These are phyloP conservation scores for Graphilbum sp. DNA, from an alignment of 2,329 filamentous ascomycete genomes.

Conservation along the genomic window DNA sequence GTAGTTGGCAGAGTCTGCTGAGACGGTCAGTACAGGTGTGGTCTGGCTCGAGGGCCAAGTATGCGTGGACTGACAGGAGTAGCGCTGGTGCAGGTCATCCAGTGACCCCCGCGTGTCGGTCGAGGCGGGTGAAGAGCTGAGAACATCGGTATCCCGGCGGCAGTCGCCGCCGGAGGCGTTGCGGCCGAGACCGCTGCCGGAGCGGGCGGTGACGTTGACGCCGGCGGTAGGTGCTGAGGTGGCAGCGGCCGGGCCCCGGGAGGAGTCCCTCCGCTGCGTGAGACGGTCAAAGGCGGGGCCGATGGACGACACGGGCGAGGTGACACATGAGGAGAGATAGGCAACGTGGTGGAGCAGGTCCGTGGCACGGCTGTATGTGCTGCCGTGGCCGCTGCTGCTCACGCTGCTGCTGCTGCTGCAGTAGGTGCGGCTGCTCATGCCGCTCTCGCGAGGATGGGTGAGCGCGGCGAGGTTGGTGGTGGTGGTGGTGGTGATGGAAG, in stretches of 20 bases:
- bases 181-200: not conserved
- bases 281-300: too few species aligned
- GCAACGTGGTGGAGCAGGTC: constrained; percentile 39
- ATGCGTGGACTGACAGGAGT: constrained; percentile 1
- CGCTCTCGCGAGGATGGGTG: constrained; percentile 19
- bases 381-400: not conserved
- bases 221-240: not conserved
- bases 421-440: not conserved
- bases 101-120: constrained; percentile 13
- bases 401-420: not conserved
- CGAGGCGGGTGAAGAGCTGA: constrained; percentile 9
- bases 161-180: not conserved
- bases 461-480: constrained; percentile 35
- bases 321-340: constrained; percentile 21
- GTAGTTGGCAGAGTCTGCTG: constrained; percentile 34
- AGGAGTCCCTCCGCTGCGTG: too few species aligned
- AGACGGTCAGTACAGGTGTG: not conserved
- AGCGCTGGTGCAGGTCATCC: constrained; percentile 12
- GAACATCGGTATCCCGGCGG: constrained; percentile 4
- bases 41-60: not conserved
- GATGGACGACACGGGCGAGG: constrained; percentile 1
- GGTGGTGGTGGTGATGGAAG: constrained; percentile 40
- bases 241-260: not conserved
- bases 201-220: not conserved
- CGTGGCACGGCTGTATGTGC: constrained; percentile 26